Percentiles rank a stretch among this genome's conserved stretches.
Evolutionary conservation across 495 filamentous ascomycete species (phyloP).

Genomic region (Lepidopterella palustris): DNA sequence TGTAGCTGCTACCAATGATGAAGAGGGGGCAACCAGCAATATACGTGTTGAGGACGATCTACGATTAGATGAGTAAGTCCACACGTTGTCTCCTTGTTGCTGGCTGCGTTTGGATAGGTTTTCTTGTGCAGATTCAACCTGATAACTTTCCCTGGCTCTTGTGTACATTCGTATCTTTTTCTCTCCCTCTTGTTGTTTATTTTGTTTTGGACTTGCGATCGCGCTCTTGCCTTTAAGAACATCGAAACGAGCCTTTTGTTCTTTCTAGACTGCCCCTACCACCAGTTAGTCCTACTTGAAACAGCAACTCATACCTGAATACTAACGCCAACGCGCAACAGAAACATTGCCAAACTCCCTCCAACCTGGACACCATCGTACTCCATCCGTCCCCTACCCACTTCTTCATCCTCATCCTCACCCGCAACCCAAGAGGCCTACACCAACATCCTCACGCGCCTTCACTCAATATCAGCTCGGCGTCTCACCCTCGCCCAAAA

Average conservation of each 20-base stretch:
- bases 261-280: too few relatives aligned
- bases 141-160: too few relatives aligned
- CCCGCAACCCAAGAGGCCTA: conserved; percentile 23
- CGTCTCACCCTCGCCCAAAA: conserved; percentile 50
- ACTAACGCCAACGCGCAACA: conserved; percentile 1
- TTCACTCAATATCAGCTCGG: conserved; percentile 47
- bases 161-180: too few relatives aligned
- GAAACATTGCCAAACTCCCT: conserved; percentile 24
- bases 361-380: conserved; percentile 23
- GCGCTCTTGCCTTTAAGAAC: too few relatives aligned
- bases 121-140: too few relatives aligned
- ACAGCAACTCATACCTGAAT: too few relatives aligned
- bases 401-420: too few relatives aligned
- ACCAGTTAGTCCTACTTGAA: too few relatives aligned
- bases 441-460: conserved; percentile 16
- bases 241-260: too few relatives aligned
- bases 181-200: too few relatives aligned
- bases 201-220: too few relatives aligned
- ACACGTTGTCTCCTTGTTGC: not conserved
- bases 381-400: too few relatives aligned
- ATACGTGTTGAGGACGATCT: conserved; percentile 17
- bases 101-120: not conserved
- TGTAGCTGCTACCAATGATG: not conserved
- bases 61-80: conserved; percentile 16
- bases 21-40: conserved; percentile 30